Percentiles rank a stretch among this genome's conserved stretches.
phyloP scores from a whole-genome alignment of 768 basidiomycete species.

The Lactarius pseudohatsudake region DNA sequence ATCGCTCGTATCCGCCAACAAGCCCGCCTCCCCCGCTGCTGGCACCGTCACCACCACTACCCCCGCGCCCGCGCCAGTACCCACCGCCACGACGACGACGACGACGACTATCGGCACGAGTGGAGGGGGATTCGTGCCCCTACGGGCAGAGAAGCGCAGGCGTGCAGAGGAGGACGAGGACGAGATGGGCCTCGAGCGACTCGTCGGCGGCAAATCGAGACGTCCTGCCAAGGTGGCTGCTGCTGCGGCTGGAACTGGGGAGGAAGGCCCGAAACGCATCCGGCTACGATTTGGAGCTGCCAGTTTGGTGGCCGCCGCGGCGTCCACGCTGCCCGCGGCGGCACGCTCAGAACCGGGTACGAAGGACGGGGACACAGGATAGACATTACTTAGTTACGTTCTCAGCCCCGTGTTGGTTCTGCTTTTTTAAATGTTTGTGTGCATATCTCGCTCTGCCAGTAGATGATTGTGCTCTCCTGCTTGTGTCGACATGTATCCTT shows the following conservation, averaged over 20 bases:
- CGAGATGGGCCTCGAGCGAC: slow-evolving; percentile 62
- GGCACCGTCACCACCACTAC: neutral
- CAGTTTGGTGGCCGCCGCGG: slow-evolving; percentile 37
- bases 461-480: slow-evolving; percentile 11
- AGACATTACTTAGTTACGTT: slow-evolving; percentile 25
- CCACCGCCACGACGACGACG: neutral
- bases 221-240: slow-evolving; percentile 24
- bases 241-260: slow-evolving; percentile 8
- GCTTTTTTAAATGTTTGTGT: slow-evolving; percentile 18
- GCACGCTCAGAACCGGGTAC: slow-evolving; percentile 60
- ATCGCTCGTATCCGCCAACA: slow-evolving; percentile 44
- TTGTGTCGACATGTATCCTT: slow-evolving; percentile 27
- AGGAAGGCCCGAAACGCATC: slow-evolving; percentile 56
- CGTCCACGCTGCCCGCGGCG: slow-evolving; percentile 37
- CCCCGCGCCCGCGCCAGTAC: neutral
- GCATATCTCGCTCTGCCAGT: slow-evolving; percentile 18
- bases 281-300: slow-evolving; percentile 66
- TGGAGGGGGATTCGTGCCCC: slow-evolving; percentile 38
- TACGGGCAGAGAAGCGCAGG: slow-evolving; percentile 48
- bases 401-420: slow-evolving; percentile 5
- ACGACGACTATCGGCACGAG: slow-evolving; percentile 14
- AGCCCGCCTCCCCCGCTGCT: slow-evolving; percentile 33
- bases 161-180: slow-evolving; percentile 59
- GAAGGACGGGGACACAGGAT: slow-evolving; percentile 78
- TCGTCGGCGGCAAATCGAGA: slow-evolving; percentile 48